Conservation (phyloP, 495 filamentous ascomycete genomes). For the Talaromyces wortmannii region DNA sequence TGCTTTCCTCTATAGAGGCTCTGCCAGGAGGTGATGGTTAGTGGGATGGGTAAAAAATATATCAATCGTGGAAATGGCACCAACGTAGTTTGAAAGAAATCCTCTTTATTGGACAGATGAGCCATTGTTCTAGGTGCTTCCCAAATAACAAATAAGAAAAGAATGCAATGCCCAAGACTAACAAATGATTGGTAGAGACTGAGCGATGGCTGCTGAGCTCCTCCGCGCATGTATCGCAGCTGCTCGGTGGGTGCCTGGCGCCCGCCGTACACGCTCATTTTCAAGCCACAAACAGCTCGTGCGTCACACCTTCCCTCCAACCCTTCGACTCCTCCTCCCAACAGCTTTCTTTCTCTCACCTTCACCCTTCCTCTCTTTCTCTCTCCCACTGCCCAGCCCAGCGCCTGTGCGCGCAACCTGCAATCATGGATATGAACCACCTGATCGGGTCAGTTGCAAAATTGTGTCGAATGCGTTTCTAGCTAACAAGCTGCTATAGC, state of each 20-base stretch:
- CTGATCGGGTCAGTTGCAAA: slow-evolving; percentile 42
- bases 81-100: slow-evolving; percentile 91
- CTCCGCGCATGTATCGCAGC: neutral
- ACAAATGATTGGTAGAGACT: too few relatives aligned
- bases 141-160: too few relatives aligned
- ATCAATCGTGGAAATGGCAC: slow-evolving; percentile 10
- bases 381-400: slow-evolving; percentile 2
- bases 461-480: slow-evolving; percentile 29
- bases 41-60: neutral
- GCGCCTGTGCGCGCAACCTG: slow-evolving; percentile 29
- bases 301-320: slow-evolving; percentile 5
- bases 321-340: slow-evolving; percentile 2
- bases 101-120: slow-evolving; percentile 52
- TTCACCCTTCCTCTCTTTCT: slow-evolving; percentile 14
- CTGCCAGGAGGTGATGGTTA: slow-evolving; percentile 29
- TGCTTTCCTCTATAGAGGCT: slow-evolving; percentile 61
- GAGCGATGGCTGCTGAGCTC: too few relatives aligned
- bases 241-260: neutral
- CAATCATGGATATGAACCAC: slow-evolving; percentile 48
- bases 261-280: slow-evolving; percentile 1
- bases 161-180: too few relatives aligned
- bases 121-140: slow-evolving; percentile 43
- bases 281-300: slow-evolving; percentile 8
- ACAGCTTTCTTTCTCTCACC: slow-evolving; percentile 12
- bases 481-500: slow-evolving; percentile 42